Evolutionary conservation across 2,329 filamentous ascomycete species (phyloP), one percentile per base, ranked within the genome.

Genomic region (Pseudopyrenochaeta lycopersici): DNA sequence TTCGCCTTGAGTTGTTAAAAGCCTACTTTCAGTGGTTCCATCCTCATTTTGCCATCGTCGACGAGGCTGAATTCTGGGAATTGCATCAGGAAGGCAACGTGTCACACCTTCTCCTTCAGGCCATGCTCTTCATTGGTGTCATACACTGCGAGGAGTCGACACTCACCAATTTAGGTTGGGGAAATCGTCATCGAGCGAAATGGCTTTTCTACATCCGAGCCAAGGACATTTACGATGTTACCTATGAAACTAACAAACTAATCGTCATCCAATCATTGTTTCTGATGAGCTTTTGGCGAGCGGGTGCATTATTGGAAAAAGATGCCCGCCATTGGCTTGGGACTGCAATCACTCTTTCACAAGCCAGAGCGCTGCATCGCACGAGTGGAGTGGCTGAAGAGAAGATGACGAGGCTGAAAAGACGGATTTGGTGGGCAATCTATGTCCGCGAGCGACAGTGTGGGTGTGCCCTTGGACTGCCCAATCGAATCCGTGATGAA

Each of bases 21-120:
- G 82, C 82, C 0, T 86, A 85, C 68, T 85, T 86, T 49, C 72
- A 76, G 18, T 84, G 82, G 78, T 85, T 85, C 46, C 84, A 86
- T 56, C 82, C 84, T 0, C 82, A 81, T 48, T 86, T 85, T 42
- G 82, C 84, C 0, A 77, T 86, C 11, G 59, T 86, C 0, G 81
- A 85, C 57, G 77, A 81, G 3, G 70, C 71, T 1, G 76, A 78
- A 0, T 70, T 84, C 7, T 74, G 77, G 48, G 65, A 70, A 2
- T 68, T 71, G 1, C 77, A 82, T 33, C 68, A 67, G 7, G 70
- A 74, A 9, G 75, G 76, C 9, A 76, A 70, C 1, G 72, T 84
- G 2, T 84, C 83, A 3, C 80, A 78, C 1, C 71, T 85, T 2
- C 66, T 85, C 1, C 62, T 85, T 1, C 82, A 85, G 58, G 78